Percentiles rank a stretch among this genome's conserved stretches.
Evolutionary conservation across 108 stramenopile species (phyloP).

Genomic region (Fistulifera solaris): DNA sequence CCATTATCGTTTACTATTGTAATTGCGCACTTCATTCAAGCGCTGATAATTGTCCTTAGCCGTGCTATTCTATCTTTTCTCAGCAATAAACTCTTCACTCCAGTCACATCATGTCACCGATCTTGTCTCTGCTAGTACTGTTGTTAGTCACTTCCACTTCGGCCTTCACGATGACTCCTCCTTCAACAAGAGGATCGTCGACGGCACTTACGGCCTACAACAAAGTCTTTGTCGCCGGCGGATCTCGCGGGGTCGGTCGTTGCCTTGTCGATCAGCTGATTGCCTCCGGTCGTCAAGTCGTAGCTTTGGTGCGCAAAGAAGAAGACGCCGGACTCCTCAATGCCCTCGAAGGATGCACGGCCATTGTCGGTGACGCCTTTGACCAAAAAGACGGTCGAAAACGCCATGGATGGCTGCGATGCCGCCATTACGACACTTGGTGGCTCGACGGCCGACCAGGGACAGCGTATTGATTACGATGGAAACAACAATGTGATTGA

Average conservation of each 20-base stretch:
- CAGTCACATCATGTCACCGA: no score
- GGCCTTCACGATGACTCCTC: no score
- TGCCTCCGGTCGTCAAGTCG: slow-evolving; percentile 55
- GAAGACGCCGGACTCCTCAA: slow-evolving; percentile 56
- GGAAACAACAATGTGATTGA: slow-evolving; percentile 95
- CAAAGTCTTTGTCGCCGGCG: slow-evolving; percentile 93
- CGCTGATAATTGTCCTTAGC: no score
- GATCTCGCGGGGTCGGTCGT: slow-evolving; percentile 79
- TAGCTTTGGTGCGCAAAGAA: slow-evolving; percentile 80
- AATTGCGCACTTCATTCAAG: no score
- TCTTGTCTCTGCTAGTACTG: no score
- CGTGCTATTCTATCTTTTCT: no score
- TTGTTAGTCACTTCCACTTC: no score
- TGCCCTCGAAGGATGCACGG: slow-evolving; percentile 71
- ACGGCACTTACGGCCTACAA: slow-evolving; percentile 35
- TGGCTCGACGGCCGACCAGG: slow-evolving; percentile 40
- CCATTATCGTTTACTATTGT: no score
- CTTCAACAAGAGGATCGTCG: no score
- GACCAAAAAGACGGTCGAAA: slow-evolving; percentile 89
- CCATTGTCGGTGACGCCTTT: slow-evolving; percentile 85
- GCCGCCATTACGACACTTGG: slow-evolving; percentile 92
- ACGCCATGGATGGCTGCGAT: slow-evolving; percentile 92
- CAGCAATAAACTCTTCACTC: no score
- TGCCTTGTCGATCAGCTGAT: slow-evolving; percentile 69
- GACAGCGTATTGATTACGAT: slow-evolving; percentile 77